A percentile compares a stretch with the other conserved stretches of the same genome.
These are phyloP conservation scores for Monsonia emarginata DNA, from an alignment of 441 rosid species.

Conservation along the genomic window DNA sequence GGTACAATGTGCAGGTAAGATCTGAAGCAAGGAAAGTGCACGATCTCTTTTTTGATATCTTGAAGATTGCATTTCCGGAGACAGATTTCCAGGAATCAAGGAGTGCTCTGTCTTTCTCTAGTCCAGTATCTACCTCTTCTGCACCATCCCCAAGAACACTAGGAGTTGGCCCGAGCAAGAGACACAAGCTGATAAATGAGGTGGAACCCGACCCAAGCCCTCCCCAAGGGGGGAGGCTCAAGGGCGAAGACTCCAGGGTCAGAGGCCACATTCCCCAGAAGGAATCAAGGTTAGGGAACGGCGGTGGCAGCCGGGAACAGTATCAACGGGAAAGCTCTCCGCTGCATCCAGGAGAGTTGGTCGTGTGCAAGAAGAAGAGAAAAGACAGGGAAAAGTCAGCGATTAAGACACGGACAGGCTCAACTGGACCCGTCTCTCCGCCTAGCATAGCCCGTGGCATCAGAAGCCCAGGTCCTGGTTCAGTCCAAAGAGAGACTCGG, in stretches of 20 bases:
- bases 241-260: conserved; percentile 25
- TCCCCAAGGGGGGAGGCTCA: too few relatives aligned
- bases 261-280: conserved; percentile 55
- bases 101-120: conserved; percentile 56
- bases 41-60: conserved; percentile 84
- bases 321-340: conserved; percentile 59
- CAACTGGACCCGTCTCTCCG: conserved; percentile 71
- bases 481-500: conserved; percentile 46
- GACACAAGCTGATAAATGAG: conserved; percentile 48
- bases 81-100: conserved; percentile 78
- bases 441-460: conserved; percentile 58
- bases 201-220: conserved; percentile 49
- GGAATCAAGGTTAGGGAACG: conserved; percentile 50
- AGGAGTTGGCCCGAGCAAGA: conserved; percentile 51
- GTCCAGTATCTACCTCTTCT: conserved; percentile 41
- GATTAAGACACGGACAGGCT: conserved; percentile 51
- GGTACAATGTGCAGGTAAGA: conserved; percentile 52
- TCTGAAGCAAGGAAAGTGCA: conserved; percentile 95
- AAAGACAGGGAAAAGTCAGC: conserved; percentile 79
- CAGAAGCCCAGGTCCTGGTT: conserved; percentile 43
- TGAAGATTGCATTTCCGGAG: conserved; percentile 89
- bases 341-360: conserved; percentile 81
- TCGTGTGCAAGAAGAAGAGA: conserved; percentile 97
- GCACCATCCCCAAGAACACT: conserved; percentile 46
- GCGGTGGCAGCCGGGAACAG: conserved; percentile 42